These are phyloP conservation scores for Flaveria trinervia DNA, from an alignment of 129 eudicot species.

Conservation along the genomic window DNA sequence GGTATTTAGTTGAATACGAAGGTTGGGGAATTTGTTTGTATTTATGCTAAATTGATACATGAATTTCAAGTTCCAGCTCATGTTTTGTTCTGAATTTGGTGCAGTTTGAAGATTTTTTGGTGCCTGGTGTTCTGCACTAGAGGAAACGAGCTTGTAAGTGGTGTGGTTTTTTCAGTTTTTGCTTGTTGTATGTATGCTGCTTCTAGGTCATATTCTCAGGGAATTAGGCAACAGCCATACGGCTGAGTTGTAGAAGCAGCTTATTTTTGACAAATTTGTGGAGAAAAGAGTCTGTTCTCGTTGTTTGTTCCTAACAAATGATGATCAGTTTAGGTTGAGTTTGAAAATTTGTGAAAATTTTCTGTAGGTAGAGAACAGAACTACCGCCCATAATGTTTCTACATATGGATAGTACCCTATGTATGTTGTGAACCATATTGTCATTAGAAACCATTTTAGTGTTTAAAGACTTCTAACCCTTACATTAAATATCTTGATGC, in stretches of 20 bases:
- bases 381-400: background rate
- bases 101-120: background rate
- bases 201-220: background rate
- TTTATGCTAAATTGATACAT: background rate
- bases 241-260: background rate
- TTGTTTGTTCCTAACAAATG: background rate
- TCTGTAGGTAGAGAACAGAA: background rate
- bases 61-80: background rate
- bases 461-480: background rate
- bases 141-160: background rate
- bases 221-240: background rate
- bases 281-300: background rate
- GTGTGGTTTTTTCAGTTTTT: background rate
- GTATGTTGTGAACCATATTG: background rate
- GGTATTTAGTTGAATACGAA: slow-evolving; percentile 12
- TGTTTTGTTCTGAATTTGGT: background rate
- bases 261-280: background rate
- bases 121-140: background rate
- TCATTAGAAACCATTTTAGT: background rate
- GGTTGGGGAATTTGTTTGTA: background rate
- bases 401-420: background rate
- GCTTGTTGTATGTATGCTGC: background rate
- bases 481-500: background rate
- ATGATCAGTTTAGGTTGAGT: background rate
- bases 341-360: background rate